A percentile compares a stretch with the other conserved stretches of the same genome.
These are phyloP conservation scores for Pseudocercospora fuligena DNA, from an alignment of 2,329 filamentous ascomycete genomes.

Conservation along the genomic window DNA sequence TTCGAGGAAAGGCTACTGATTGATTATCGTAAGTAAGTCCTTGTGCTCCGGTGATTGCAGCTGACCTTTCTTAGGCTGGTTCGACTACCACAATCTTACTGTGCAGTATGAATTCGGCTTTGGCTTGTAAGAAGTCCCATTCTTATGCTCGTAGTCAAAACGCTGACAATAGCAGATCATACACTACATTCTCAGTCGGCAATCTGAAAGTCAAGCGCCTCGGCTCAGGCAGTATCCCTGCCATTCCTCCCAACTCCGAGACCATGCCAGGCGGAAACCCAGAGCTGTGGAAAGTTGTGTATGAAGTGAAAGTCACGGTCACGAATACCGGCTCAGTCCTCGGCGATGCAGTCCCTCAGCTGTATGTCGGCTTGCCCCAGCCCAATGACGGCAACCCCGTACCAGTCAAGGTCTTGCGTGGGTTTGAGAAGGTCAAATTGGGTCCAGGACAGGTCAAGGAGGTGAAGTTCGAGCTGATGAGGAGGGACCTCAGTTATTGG, in stretches of 20 bases:
- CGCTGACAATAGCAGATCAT: conserved; percentile 34
- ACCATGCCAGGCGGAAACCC: conserved; percentile 64
- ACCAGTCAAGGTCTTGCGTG: conserved; percentile 52
- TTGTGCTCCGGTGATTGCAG: not conserved
- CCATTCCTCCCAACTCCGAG: conserved; percentile 59
- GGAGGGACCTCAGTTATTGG: conserved; percentile 45
- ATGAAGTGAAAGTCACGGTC: conserved; percentile 57
- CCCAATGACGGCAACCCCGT: conserved; percentile 52
- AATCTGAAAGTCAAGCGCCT: conserved; percentile 21
- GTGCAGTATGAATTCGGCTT: conserved; percentile 40
- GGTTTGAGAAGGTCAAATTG: conserved; percentile 50
- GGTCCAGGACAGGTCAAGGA: conserved; percentile 32
- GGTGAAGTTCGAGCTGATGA: conserved; percentile 42
- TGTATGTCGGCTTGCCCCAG: conserved; percentile 54
- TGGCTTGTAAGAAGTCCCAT: conserved; percentile 21
- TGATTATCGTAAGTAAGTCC: conserved; percentile 51
- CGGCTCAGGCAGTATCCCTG: conserved; percentile 45
- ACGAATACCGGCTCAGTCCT: conserved; percentile 64
- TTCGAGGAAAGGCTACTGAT: conserved; percentile 59
- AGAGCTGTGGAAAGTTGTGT: conserved; percentile 63
- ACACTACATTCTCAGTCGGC: conserved; percentile 34
- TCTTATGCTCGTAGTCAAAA: not conserved
- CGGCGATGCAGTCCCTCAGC: conserved; percentile 62
- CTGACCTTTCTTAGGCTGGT: conserved; percentile 40
- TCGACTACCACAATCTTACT: conserved; percentile 47